Base-by-base conservation (phyloP, 108 stramenopile genomes). In the Cyclotella choctawhatcheeana region DNA sequence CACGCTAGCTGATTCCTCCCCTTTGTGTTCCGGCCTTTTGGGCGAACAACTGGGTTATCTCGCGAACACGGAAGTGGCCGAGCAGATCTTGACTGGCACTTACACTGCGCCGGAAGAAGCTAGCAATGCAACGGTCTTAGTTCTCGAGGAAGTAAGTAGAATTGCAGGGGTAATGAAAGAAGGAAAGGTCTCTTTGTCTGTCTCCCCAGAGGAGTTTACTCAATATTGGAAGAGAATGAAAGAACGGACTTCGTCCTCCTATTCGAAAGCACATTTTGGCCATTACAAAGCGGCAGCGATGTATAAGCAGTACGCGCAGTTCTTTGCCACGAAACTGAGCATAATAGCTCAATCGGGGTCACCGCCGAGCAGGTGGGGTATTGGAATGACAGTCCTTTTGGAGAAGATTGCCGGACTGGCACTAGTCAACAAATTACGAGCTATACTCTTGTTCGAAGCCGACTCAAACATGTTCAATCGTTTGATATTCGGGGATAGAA, bases 351-450 rank as follows among this genome's bases (percentile, higher is more conserved):
- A 22, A 8, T 56, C 27, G 14, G 54, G 67, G 2, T 68, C 54
- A 5, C 35, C 67, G 6, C 54, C 54, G 2, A 31, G 31, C 12
- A 2, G 54, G 8, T 68, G 67, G 67, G 37, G 67, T 18, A 12
- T 33, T 24, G 65, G 65, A 0, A 30, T 67, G 12, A 48, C 29
- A 20, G 65, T 67, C 24, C n/a, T 68, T 5, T 26, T 68, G 37
- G 67, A 68, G n/a, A 68, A 68, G 53, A 44, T 68, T 0, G 67
- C 54, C 17, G 67, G 67, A 1, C 53, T 68, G 2, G 54, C 67
- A 2, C 37, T 68, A 6, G 54, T 68, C 0, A 0, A 33, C 1
- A 68, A 55, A 37, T 24, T 68, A 10, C 17, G 54, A 55, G 67
- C 67, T 10, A 68, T 68, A 14, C 37, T 68, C 7, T 24, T 68